These are phyloP conservation scores for Starmerella cellae DNA, from an alignment of 805 yeast species.

Conservation along the genomic window DNA sequence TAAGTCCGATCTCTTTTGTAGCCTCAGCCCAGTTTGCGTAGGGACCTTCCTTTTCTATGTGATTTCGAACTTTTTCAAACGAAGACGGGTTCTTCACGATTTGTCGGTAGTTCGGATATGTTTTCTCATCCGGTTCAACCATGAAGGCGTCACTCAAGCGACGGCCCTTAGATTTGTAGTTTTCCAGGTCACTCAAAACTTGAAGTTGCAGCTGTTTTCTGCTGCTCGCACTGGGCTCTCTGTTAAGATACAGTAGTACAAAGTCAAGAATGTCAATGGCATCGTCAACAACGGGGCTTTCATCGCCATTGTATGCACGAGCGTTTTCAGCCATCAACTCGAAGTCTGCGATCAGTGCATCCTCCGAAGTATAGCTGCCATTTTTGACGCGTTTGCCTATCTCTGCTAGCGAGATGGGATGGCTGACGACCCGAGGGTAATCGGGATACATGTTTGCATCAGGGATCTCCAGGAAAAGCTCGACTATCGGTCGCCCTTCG, in stretches of 20 bases:
- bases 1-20: conserved; percentile 42
- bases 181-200: conserved; percentile 19
- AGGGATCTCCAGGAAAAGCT: conserved; percentile 60
- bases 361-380: conserved; percentile 26
- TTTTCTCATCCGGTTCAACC: conserved; percentile 55
- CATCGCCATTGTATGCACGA: conserved; percentile 52
- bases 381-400: conserved; percentile 38
- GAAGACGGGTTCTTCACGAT: conserved; percentile 65
- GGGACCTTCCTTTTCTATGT: conserved; percentile 37
- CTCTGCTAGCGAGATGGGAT: conserved; percentile 60
- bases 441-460: conserved; percentile 65
- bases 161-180: conserved; percentile 29
- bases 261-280: conserved; percentile 44
- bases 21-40: conserved; percentile 47
- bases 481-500: conserved; percentile 23
- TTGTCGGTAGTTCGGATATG: conserved; percentile 70
- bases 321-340: conserved; percentile 61
- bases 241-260: conserved; percentile 39
- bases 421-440: conserved; percentile 50
- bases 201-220: conserved; percentile 19
- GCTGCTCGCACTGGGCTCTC: conserved; percentile 21
- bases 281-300: conserved; percentile 52
- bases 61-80: conserved; percentile 42
- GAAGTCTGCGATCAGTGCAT: conserved; percentile 46
- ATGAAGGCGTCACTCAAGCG: conserved; percentile 56